Base-by-base conservation (phyloP, 345 rosid species). In the Luvunga scandens region DNA sequence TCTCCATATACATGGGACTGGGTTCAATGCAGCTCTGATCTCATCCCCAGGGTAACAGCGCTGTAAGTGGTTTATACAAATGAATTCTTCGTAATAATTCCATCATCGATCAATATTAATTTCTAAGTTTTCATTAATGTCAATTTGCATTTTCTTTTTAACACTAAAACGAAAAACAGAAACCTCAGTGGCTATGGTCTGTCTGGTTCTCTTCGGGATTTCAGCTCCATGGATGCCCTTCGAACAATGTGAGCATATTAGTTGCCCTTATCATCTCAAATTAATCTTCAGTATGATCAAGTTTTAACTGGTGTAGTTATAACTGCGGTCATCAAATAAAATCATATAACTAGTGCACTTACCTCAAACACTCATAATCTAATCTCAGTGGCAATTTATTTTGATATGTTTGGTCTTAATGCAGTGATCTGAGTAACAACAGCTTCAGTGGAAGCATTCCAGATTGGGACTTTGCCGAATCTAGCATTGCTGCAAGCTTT, bases 191-290 rank as follows among this genome's bases (percentile, higher is more conserved):
- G 77, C 30, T 83, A 63, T 36, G 63, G 66, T 28, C 55, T 84
- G 8, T 25, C 31, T 1, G 82, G 82, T 0, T 30, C 80, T 7
- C 82, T 84, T 61, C 84, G 70, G 38, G 80, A 75, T 62, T 75
- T 84, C 8, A 71, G 82, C 16, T 60, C 71, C 31, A 9, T 78
- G 84, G 76, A 78, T 71, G 82, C 80, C 31, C 80, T 81, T 75
- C 77, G 61, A 61, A 33, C 61, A 33, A 81, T 81, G 84, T 71
- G 36, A 84, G 76, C 73, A 21, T 21, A 9, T 39, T 9, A 39
- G 2, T 18, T 18, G 2, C 19, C n/a, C 68, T 28, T 30, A 2
- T 27, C 2, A 0, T 28, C 33, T 4, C 25, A 60, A 39, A 39
- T 39, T 39, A 60, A n/a, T 24, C 28, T 60, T 60, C 24, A 22